Evolutionary conservation across 202 grass and related monocot species (phyloP), one percentile per base, ranked within the genome.

Genomic region (Elaeis oleifera): DNA sequence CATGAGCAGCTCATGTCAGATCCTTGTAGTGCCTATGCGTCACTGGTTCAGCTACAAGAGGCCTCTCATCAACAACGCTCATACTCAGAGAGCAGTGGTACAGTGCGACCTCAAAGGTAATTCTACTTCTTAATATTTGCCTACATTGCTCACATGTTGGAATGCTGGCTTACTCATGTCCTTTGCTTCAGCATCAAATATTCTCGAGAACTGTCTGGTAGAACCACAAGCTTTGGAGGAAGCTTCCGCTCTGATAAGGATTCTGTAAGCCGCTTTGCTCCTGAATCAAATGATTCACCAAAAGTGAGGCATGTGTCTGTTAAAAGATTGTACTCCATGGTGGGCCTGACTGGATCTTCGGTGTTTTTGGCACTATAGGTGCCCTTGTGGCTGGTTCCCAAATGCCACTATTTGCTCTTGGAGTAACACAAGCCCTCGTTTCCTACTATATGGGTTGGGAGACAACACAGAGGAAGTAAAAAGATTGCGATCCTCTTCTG

Each of bases 371-470:
- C 76, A 82, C 88, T 13, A 16, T 97, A 23, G 82, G 88, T 61
- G 85, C 88, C 6, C 78, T 97, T 55, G 82, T 89, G 31, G 85
- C 94, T 0, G 94, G 94, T 14, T 76, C 94, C 28, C 94, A 97
- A 71, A 92, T 97, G 84, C 94, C 94, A 18, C 79, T 97, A 9
- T 97, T 97, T 65, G 94, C 92, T 28, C 88, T 97, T 0, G 92
- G 88, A 52, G 92, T 92, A 3, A 97, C 92, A n/a, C 82, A 97
- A 69, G 92, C 92, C n/a, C 87, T 97, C n/a, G 92, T 97, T 60
- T 97, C 92, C 48, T 97, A 92, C 74, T 97, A 97, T 79, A 91
- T 97, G 92, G 88, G 82, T 0, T 97, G 92, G 92, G 92, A 97
- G 58, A 85, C 83, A 28, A 97, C 92, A 3, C 79, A 89, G 77